Evolutionary conservation across 1,284 basidiomycete genomes (phyloP).

Genomic region (Malassezia vespertilionis): DNA sequence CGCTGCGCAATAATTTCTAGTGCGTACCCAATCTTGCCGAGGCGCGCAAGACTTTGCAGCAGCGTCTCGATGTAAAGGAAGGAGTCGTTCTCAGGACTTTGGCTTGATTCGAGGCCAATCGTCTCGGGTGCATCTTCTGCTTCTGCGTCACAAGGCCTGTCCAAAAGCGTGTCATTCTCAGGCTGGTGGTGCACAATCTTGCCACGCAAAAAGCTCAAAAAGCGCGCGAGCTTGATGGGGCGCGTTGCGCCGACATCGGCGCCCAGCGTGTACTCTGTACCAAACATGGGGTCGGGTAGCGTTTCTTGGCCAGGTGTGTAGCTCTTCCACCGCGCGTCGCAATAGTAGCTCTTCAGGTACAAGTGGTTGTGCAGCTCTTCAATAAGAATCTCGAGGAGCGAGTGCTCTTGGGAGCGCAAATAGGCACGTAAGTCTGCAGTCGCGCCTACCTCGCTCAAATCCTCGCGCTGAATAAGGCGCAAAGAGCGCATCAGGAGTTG

Average conservation of each 20-base stretch:
- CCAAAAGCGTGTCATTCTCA: neutral
- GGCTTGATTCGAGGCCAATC: conserved; percentile 18
- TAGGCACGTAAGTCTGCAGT: conserved; percentile 78
- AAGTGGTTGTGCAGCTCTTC: conserved; percentile 94
- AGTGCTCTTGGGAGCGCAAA: conserved; percentile 66
- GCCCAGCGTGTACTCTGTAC: conserved; percentile 20
- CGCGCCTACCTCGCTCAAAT: conserved; percentile 88
- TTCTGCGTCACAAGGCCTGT: conserved; percentile 1
- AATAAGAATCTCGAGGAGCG: conserved; percentile 62
- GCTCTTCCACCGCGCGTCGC: conserved; percentile 76
- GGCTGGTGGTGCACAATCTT: conserved; percentile 2
- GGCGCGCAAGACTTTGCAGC: conserved; percentile 76
- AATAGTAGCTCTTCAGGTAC: conserved; percentile 95
- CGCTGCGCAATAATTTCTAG: conserved; percentile 77
- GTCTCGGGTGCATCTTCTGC: neutral
- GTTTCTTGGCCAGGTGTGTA: conserved; percentile 68
- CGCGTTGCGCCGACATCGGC: neutral
- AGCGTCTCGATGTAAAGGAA: conserved; percentile 89
- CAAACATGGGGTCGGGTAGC: conserved; percentile 33
- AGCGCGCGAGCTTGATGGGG: conserved; percentile 7
- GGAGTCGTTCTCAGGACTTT: conserved; percentile 80
- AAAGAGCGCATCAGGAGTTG: conserved; percentile 75
- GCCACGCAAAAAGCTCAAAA: conserved; percentile 3
- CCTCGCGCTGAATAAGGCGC: conserved; percentile 79
- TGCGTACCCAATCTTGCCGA: conserved; percentile 75